A percentile compares a stretch with the other conserved stretches of the same genome.
Conservation (phyloP, 805 yeast genomes). For the Groenewaldozyma salmanticensis region DNA sequence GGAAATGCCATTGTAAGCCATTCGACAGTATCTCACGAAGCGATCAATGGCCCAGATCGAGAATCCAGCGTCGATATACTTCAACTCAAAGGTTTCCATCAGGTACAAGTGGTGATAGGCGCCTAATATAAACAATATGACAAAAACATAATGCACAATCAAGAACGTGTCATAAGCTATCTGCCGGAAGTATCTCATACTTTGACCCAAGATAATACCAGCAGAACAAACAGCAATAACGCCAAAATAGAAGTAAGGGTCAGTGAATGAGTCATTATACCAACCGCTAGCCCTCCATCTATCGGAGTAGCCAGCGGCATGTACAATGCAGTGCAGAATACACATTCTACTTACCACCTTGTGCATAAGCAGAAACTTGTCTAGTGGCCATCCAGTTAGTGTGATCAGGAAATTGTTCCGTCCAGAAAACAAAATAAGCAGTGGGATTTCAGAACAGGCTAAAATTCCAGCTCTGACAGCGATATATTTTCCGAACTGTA, state of each 20-base stretch:
- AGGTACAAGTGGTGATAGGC: slow-evolving; percentile 44
- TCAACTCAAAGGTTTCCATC: slow-evolving; percentile 1
- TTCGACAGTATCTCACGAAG: slow-evolving; percentile 42
- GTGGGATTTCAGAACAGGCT: slow-evolving; percentile 39
- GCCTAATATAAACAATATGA: slow-evolving; percentile 42
- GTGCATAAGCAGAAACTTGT: slow-evolving; percentile 55
- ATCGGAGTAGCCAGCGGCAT: slow-evolving; percentile 43
- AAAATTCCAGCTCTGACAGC: slow-evolving; percentile 34
- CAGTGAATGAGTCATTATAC: not conserved
- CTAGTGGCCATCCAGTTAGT: slow-evolving; percentile 53
- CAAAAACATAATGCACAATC: slow-evolving; percentile 44
- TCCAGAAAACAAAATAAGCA: slow-evolving; percentile 50
- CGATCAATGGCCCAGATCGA: slow-evolving; percentile 68
- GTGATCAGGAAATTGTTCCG: slow-evolving; percentile 59
- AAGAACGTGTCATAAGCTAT: slow-evolving; percentile 49
- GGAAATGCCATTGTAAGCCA: slow-evolving; percentile 44
- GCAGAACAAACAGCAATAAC: slow-evolving; percentile 34
- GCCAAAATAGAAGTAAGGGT: slow-evolving; percentile 27
- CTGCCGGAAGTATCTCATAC: slow-evolving; percentile 42
- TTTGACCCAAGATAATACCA: slow-evolving; percentile 38
- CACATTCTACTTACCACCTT: slow-evolving; percentile 49
- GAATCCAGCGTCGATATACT: slow-evolving; percentile 39
- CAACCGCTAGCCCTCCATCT: not conserved
- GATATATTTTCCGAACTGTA: slow-evolving; percentile 27
- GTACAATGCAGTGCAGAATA: slow-evolving; percentile 43